phyloP scores from a whole-genome alignment of 2,329 filamentous ascomycete species.

The Colletotrichum eremochloae region DNA sequence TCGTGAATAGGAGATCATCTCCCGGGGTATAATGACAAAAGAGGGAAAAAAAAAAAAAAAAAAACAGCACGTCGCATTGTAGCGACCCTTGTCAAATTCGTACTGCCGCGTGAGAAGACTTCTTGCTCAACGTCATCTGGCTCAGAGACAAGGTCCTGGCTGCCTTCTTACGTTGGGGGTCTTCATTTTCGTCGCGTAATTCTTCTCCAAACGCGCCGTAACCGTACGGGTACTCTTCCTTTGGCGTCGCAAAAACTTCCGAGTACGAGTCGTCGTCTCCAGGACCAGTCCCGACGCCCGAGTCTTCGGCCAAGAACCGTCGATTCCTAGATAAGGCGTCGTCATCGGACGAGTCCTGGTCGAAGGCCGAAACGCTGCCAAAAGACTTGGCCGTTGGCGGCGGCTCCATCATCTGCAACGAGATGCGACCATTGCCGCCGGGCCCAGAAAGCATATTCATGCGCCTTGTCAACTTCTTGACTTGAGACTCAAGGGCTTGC shows the following conservation, averaged over 20 bases:
- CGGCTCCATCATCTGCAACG: conserved; percentile 47
- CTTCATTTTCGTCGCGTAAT: conserved; percentile 54
- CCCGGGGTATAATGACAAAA: conserved; percentile 42
- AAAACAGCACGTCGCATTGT: conserved; percentile 34
- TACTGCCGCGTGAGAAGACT: conserved; percentile 35
- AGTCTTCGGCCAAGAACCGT: conserved; percentile 49
- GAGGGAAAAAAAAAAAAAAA: conserved; percentile 40
- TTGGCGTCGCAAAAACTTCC: conserved; percentile 66
- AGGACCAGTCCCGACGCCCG: conserved; percentile 51
- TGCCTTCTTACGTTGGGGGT: conserved; percentile 62
- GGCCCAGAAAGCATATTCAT: conserved; percentile 59
- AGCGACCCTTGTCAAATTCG: conserved; percentile 31
- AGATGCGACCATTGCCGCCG: conserved; percentile 31
- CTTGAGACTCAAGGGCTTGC: conserved; percentile 67
- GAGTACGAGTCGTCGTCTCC: conserved; percentile 60
- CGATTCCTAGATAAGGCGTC: conserved; percentile 41
- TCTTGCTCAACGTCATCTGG: conserved; percentile 66
- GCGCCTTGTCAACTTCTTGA: conserved; percentile 65
- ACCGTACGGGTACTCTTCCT: conserved; percentile 56
- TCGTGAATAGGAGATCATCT: conserved; percentile 32
- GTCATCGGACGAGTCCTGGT: conserved; percentile 58
- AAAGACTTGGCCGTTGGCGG: conserved; percentile 54
- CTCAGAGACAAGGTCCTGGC: conserved; percentile 75
- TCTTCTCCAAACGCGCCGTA: conserved; percentile 59
- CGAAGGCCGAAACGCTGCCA: conserved; percentile 56